These are phyloP conservation scores for Colletotrichum sp. DNA, from an alignment of 2,329 filamentous ascomycete genomes.

Conservation along the genomic window DNA sequence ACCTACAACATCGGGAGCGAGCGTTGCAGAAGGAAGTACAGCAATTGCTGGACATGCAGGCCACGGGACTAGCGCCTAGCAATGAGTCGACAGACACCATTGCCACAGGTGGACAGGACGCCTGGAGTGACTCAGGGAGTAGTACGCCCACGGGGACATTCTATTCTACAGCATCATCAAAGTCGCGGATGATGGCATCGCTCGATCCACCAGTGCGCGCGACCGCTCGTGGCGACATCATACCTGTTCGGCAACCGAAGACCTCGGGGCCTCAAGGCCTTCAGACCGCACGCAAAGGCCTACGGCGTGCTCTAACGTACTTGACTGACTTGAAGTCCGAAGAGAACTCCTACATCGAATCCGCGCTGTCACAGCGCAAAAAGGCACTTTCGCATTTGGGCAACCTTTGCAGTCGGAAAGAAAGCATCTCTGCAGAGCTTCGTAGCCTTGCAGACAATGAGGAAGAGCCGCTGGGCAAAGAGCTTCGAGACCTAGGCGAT, in stretches of 20 bases:
- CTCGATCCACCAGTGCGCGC: slow-evolving; percentile 46
- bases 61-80: slow-evolving; percentile 45
- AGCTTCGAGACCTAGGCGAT: slow-evolving; percentile 63
- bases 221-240: slow-evolving; percentile 51
- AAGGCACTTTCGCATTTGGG: slow-evolving; percentile 64
- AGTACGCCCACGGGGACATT: slow-evolving; percentile 46
- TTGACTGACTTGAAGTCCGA: slow-evolving; percentile 71
- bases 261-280: slow-evolving; percentile 58
- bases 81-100: slow-evolving; percentile 25
- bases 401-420: slow-evolving; percentile 53
- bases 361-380: slow-evolving; percentile 61
- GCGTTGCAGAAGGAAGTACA: slow-evolving; percentile 54
- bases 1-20: slow-evolving; percentile 49
- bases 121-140: slow-evolving; percentile 44
- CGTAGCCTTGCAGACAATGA: slow-evolving; percentile 58
- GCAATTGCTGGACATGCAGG: slow-evolving; percentile 53
- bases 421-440: slow-evolving; percentile 57
- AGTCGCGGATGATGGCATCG: slow-evolving; percentile 43
- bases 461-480: slow-evolving; percentile 62
- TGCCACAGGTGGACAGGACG: slow-evolving; percentile 28
- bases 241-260: slow-evolving; percentile 66
- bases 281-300: slow-evolving; percentile 66
- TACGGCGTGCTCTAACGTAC: slow-evolving; percentile 67
- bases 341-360: slow-evolving; percentile 66
- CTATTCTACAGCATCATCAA: slow-evolving; percentile 42